phyloP scores from a whole-genome alignment of 208 protist genomes.

The Acanthamoeba culbertsoni region DNA sequence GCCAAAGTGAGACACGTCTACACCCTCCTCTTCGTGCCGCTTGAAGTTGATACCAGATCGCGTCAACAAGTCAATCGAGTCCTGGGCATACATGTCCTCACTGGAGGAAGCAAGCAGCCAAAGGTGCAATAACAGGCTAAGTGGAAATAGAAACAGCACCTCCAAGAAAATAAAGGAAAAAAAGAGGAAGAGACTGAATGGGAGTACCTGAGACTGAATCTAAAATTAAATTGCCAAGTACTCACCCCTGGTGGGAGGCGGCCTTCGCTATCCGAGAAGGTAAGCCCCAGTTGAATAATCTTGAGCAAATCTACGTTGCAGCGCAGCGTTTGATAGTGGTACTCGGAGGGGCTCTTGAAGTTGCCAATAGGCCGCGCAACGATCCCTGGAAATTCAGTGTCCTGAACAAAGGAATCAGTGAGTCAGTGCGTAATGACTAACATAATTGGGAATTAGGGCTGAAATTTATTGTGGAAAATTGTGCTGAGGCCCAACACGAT shows the following conservation, averaged over 20 bases:
- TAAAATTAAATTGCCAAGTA: slow-evolving; percentile 99
- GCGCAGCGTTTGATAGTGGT: slow-evolving; percentile 95
- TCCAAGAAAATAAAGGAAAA: neutral
- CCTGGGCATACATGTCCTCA: slow-evolving; percentile 97
- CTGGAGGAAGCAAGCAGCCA: neutral
- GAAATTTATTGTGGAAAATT: neutral
- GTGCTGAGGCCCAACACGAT: neutral
- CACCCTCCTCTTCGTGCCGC: slow-evolving; percentile 92
- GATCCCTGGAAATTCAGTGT: slow-evolving; percentile 99
- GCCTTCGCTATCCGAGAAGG: slow-evolving; percentile 96
- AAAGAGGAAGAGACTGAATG: neutral
- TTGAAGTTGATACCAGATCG: slow-evolving; percentile 97
- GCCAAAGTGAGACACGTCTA: slow-evolving; percentile 95
- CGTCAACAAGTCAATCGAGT: slow-evolving; percentile 96
- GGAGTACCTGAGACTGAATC: slow-evolving; percentile 92
- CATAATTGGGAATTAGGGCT: neutral
- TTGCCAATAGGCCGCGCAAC: slow-evolving; percentile 95
- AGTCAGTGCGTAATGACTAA: neutral
- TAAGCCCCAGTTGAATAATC: slow-evolving; percentile 98
- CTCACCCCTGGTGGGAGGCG: slow-evolving; percentile 91
- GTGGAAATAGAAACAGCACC: too few species aligned
- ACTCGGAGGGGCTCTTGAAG: slow-evolving; percentile 93
- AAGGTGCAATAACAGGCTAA: neutral
- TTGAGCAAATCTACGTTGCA: slow-evolving; percentile 99
- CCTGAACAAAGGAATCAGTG: slow-evolving; percentile 81